Percentiles rank a stretch among this genome's conserved stretches.
Evolutionary conservation across 2,329 filamentous ascomycete species (phyloP).

Genomic region (Trichoderma simmonsii): DNA sequence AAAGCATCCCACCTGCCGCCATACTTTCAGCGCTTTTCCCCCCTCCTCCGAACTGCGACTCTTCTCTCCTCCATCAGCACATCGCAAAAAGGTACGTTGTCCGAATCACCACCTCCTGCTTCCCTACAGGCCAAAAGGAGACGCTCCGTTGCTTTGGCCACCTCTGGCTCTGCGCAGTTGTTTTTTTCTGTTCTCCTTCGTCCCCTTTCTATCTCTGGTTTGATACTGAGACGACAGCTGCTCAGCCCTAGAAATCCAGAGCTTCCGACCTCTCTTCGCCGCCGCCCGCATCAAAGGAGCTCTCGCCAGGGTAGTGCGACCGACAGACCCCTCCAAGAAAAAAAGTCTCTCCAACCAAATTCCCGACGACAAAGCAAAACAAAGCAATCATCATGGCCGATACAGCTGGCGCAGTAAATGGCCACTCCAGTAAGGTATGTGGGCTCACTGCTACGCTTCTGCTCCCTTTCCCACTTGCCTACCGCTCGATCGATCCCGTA

Average conservation of each 20-base stretch:
- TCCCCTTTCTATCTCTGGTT: not conserved
- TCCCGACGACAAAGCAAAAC: constrained; percentile 39
- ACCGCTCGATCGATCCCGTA: constrained; percentile 6
- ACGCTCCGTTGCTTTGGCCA: constrained; percentile 10
- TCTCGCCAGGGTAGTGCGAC: not conserved
- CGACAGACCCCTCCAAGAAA: constrained; percentile 1
- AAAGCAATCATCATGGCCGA: constrained; percentile 29
- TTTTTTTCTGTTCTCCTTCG: not conserved
- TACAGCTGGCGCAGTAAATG: constrained; percentile 40
- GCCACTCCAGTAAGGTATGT: constrained; percentile 53
- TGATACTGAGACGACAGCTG: constrained; percentile 5
- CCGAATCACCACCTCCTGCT: not conserved
- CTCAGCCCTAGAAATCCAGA: not conserved
- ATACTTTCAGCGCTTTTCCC: not conserved
- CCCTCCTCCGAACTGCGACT: not conserved
- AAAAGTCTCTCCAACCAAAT: constrained; percentile 25
- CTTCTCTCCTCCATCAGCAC: not conserved
- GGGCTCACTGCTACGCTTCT: constrained; percentile 22
- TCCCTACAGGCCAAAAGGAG: not conserved
- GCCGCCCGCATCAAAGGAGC: not conserved
- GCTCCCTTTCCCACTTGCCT: constrained; percentile 7
- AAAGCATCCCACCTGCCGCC: constrained; percentile 11
- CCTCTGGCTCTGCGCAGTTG: constrained; percentile 15
- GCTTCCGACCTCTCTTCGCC: constrained; percentile 6
- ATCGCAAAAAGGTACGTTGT: not conserved